Percentiles rank a stretch among this genome's conserved stretches.
Conservation (phyloP, 164 flowering plant genomes). For the grape (Vitis vinifera) region DNA sequence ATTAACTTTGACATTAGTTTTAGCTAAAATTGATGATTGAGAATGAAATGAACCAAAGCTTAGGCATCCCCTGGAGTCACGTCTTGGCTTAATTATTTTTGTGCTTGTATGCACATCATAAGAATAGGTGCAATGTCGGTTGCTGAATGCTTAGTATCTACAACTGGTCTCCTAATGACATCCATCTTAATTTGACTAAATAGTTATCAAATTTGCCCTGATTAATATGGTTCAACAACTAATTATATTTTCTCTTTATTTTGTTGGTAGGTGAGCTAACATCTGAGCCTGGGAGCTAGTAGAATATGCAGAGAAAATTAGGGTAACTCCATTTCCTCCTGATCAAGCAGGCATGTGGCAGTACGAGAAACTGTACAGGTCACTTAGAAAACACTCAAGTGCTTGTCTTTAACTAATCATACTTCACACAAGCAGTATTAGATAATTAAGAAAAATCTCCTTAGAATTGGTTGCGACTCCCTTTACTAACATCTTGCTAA, state of each 20-base stretch:
- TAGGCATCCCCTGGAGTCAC: too few relatives aligned
- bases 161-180: conserved; percentile 1
- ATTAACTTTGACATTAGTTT: background rate
- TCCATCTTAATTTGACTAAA: conserved; percentile 6
- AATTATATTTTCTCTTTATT: conserved; percentile 1
- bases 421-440: background rate
- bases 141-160: background rate
- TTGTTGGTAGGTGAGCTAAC: conserved; percentile 18
- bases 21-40: background rate
- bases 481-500: conserved; percentile 5
- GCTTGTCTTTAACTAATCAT: background rate
- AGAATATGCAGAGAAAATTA: background rate
- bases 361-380: background rate
- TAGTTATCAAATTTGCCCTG: background rate
- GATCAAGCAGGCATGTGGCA: background rate
- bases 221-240: conserved; percentile 10
- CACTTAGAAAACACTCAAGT: background rate
- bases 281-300: background rate
- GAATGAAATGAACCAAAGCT: too few relatives aligned
- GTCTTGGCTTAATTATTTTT: too few relatives aligned
- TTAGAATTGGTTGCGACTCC: background rate
- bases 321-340: background rate
- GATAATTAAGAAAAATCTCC: background rate
- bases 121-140: background rate
- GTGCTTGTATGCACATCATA: background rate